Percentiles rank a stretch among this genome's conserved stretches.
phyloP scores from a whole-genome alignment of 352 stramenopile species.

The Phytophthora fragariaefolia region DNA sequence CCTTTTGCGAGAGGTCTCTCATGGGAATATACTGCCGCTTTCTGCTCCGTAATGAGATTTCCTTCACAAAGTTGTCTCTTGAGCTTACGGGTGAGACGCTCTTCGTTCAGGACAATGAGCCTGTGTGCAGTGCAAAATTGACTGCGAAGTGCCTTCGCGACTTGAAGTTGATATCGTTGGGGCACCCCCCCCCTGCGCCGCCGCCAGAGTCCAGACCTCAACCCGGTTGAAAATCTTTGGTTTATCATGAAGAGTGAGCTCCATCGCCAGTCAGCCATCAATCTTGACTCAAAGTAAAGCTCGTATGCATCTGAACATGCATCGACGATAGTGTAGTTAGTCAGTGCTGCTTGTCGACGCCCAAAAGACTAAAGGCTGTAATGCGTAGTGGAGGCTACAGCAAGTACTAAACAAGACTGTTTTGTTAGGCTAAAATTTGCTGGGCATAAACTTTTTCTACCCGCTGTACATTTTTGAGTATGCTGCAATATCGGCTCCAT shows the following conservation, averaged over 20 bases:
- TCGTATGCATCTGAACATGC: no score
- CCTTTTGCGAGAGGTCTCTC: slow-evolving; percentile 6
- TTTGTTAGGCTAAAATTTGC: no score
- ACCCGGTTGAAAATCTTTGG: slow-evolving; percentile 14
- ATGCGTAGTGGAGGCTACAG: no score
- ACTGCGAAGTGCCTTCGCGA: not conserved
- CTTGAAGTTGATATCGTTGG: slow-evolving; percentile 5
- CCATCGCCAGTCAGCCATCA: not conserved
- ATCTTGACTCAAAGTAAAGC: no score
- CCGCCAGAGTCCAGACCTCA: slow-evolving; percentile 18
- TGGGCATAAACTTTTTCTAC: no score
- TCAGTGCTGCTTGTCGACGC: no score
- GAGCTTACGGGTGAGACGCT: not conserved
- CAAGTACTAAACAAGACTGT: no score
- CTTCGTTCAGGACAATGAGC: slow-evolving; percentile 16
- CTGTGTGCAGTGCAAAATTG: slow-evolving; percentile 1
- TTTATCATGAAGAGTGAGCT: slow-evolving; percentile 10
- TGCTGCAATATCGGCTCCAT: no score
- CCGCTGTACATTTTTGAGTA: no score
- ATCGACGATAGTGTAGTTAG: no score
- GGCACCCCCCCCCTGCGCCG: slow-evolving; percentile 1
- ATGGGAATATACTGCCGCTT: slow-evolving; percentile 5
- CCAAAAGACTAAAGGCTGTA: no score
- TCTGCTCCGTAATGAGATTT: not conserved
- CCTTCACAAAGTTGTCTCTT: slow-evolving; percentile 1